Conservation (phyloP, 2,329 filamentous ascomycete genomes). For the Eutypa lata region DNA sequence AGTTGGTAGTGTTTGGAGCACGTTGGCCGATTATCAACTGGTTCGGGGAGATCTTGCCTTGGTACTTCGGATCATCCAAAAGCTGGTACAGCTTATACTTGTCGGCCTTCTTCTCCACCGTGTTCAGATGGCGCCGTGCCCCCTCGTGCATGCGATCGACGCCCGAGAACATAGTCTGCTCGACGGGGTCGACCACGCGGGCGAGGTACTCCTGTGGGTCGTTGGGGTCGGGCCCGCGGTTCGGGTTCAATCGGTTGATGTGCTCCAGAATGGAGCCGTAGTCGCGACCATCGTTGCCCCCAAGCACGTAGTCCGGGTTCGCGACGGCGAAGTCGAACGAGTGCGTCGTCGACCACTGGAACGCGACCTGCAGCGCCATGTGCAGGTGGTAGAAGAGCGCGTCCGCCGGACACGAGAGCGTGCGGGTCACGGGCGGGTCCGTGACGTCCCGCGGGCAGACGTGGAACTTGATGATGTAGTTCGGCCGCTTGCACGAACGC, state of each 20-base stretch:
- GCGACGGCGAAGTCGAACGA: conserved; percentile 14
- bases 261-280: background rate
- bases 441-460: conserved; percentile 11
- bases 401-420: conserved; percentile 14
- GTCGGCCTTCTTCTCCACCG: conserved; percentile 10
- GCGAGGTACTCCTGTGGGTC: conserved; percentile 5
- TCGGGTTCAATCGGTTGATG: background rate
- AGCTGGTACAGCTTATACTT: conserved; percentile 12
- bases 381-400: conserved; percentile 1
- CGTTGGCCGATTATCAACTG: no score
- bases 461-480: conserved; percentile 18
- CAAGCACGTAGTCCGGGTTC: conserved; percentile 6
- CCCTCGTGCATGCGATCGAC: conserved; percentile 14
- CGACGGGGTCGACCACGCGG: conserved; percentile 9
- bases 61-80: conserved; percentile 12
- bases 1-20: no score
- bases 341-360: conserved; percentile 13
- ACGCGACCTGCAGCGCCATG: conserved; percentile 11
- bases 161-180: background rate
- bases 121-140: conserved; percentile 7
- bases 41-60: conserved; percentile 6
- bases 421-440: conserved; percentile 13
- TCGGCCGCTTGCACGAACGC: conserved; percentile 11
- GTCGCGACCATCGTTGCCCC: no score
- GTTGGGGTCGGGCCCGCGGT: background rate